Percentiles rank a stretch among this genome's conserved stretches.
Conservation (phyloP, 1,284 basidiomycete species). For the Melampsora larici-populina region DNA sequence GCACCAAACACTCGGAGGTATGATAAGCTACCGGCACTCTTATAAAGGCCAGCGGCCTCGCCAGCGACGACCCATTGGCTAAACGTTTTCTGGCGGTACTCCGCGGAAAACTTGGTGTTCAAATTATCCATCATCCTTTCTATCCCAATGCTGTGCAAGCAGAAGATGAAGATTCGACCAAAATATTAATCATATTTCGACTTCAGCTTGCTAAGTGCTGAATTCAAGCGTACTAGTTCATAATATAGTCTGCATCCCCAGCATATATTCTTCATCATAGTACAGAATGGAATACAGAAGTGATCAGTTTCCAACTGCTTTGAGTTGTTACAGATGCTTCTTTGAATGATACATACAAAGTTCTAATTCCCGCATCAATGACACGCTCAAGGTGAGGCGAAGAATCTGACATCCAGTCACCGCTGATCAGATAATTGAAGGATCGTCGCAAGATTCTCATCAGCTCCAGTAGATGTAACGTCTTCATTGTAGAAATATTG, state of each 20-base stretch:
- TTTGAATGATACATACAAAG: slow-evolving; percentile 12
- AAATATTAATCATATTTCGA: no score
- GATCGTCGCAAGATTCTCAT: not conserved
- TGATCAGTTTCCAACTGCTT: not conserved
- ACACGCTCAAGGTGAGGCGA: slow-evolving; percentile 16
- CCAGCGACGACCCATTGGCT: slow-evolving; percentile 15
- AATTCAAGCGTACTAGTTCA: slow-evolving; percentile 39
- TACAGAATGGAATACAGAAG: no score
- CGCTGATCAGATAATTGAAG: not conserved
- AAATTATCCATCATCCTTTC: slow-evolving; percentile 11
- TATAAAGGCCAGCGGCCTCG: slow-evolving; percentile 8
- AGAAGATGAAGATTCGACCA: no score
- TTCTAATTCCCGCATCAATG: slow-evolving; percentile 11
- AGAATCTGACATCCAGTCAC: slow-evolving; percentile 37
- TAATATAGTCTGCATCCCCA: slow-evolving; percentile 30
- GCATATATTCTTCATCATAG: slow-evolving; percentile 22
- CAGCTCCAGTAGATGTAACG: no score
- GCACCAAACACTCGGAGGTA: slow-evolving; percentile 32
- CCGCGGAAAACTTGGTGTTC: not conserved
- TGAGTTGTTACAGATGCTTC: not conserved
- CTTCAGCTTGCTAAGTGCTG: no score
- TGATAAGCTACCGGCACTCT: slow-evolving; percentile 4
- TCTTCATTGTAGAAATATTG: slow-evolving; percentile 2
- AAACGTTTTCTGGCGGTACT: not conserved
- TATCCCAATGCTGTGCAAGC: no score